Base-by-base conservation (phyloP, 2,329 filamentous ascomycete species). In the Fragosphaeria purpurea region DNA sequence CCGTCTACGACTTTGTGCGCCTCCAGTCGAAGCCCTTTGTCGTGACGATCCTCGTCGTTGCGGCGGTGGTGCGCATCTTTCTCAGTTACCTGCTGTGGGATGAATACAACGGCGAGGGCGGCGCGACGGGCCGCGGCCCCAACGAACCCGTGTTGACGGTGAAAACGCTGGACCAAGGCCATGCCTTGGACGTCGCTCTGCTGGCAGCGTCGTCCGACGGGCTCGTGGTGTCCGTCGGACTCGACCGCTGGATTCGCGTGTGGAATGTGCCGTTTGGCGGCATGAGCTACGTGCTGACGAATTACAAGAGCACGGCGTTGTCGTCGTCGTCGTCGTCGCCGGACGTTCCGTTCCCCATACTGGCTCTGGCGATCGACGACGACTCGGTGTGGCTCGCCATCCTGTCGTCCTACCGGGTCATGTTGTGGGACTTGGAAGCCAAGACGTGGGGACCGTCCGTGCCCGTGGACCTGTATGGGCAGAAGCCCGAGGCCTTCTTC, bases 151-250 rank as follows among this genome's bases (percentile, higher is more conserved):
- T 76, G 1, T 65, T 90, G 10, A 76, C 74, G 0, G 71, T 87
- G 44, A 76, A 75, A 47, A 80, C 79, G 2, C 62, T 89, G 9
- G 70, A 71, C 32, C 71, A 74, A 11, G 82, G 82, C 0, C 87
- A 91, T 60, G 66, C 70, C 6, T 71, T 91, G 10, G 86, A 91
- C 60, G 73, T 91, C 40, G 78, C 79, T 10, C 75, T 82, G 61
- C 66, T 91, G 53, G 67, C 74, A 5, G 73, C 82, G 12, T 85
- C 79, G 6, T 68, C 75, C 1, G 76, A 78, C 47, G 85, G 85
- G 0, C 73, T 83, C 48, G 66, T 90, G 30, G 77, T 83, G 5
- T 86, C 85, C 2, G 75, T 86, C 39, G 83, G 82, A 0, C 69
- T 91, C 1, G 87, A 91, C 60, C 75, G 85, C 45, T 70, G 74